These are phyloP conservation scores for Mytilinidion resinicola DNA, from an alignment of 495 filamentous ascomycete genomes.

Conservation along the genomic window DNA sequence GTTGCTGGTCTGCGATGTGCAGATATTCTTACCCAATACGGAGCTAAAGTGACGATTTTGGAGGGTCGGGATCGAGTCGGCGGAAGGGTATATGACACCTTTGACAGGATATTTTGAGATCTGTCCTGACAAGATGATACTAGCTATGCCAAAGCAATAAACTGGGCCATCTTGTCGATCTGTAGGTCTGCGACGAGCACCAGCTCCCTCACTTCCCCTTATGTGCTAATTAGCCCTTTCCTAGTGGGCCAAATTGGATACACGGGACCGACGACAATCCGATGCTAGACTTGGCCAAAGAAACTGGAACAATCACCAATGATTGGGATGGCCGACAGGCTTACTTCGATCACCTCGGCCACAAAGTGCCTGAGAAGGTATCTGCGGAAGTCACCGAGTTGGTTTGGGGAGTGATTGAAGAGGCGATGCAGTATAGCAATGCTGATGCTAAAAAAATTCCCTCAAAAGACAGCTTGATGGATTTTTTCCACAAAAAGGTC, in stretches of 20 bases:
- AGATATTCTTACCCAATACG: conserved; percentile 70
- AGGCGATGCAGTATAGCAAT: conserved; percentile 77
- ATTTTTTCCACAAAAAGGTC: conserved; percentile 64
- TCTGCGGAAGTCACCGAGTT: conserved; percentile 51
- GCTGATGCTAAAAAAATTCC: conserved; percentile 58
- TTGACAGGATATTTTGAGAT: neutral
- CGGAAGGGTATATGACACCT: conserved; percentile 57
- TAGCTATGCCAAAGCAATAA: conserved; percentile 28
- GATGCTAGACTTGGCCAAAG: conserved; percentile 67
- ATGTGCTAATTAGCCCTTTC: conserved; percentile 9
- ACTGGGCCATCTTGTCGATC: conserved; percentile 43
- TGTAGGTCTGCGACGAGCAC: conserved; percentile 38
- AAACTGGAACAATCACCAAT: conserved; percentile 56
- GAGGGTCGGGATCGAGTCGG: conserved; percentile 81
- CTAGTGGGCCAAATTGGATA: conserved; percentile 89
- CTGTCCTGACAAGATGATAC: conserved; percentile 5
- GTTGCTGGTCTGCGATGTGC: conserved; percentile 83
- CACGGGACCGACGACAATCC: conserved; percentile 84
- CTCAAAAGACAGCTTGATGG: conserved; percentile 59
- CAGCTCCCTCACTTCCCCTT: neutral
- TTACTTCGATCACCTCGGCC: conserved; percentile 59
- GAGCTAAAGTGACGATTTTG: conserved; percentile 74
- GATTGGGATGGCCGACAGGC: conserved; percentile 52
- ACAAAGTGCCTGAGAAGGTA: conserved; percentile 46
- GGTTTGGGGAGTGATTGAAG: conserved; percentile 72